Percentiles rank a stretch among this genome's conserved stretches.
Conservation (phyloP, 805 yeast genomes). For the Pichia manshurica region DNA sequence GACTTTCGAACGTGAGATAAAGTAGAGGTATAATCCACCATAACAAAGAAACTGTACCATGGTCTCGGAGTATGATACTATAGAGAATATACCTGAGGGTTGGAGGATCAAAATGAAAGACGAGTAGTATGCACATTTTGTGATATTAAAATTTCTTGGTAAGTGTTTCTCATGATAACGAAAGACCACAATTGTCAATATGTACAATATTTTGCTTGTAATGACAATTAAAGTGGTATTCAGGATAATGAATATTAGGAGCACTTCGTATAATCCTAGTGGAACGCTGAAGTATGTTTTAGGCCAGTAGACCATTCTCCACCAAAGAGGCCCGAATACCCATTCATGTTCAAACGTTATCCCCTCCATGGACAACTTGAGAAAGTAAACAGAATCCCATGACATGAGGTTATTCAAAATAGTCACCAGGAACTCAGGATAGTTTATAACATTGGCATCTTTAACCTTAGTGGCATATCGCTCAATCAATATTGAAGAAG, state of each 20-base stretch:
- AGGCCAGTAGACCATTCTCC: slow-evolving; percentile 27
- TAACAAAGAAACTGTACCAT: slow-evolving; percentile 57
- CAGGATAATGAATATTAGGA: slow-evolving; percentile 43
- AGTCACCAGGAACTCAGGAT: slow-evolving; percentile 9
- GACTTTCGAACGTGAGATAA: slow-evolving; percentile 20
- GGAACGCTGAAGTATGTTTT: background rate
- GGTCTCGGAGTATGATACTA: slow-evolving; percentile 74
- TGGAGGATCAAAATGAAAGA: slow-evolving; percentile 47
- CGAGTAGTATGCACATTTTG: slow-evolving; percentile 15
- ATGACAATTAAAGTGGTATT: slow-evolving; percentile 49
- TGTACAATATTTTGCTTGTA: slow-evolving; percentile 44
- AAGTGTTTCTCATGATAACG: background rate
- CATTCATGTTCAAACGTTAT: slow-evolving; percentile 78
- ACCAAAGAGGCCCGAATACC: slow-evolving; percentile 83
- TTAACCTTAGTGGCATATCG: slow-evolving; percentile 12
- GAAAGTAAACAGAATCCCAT: slow-evolving; percentile 86
- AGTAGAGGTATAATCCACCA: slow-evolving; percentile 48
- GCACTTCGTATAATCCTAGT: slow-evolving; percentile 35
- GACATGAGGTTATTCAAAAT: slow-evolving; percentile 50
- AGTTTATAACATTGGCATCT: background rate
- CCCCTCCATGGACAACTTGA: slow-evolving; percentile 47
- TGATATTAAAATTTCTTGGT: slow-evolving; percentile 1
- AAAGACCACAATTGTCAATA: slow-evolving; percentile 35
- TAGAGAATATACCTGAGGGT: slow-evolving; percentile 76
- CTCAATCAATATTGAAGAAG: slow-evolving; percentile 35